phyloP scores from a whole-genome alignment of 768 basidiomycete genomes.

The Paxillus ammoniavirescens region DNA sequence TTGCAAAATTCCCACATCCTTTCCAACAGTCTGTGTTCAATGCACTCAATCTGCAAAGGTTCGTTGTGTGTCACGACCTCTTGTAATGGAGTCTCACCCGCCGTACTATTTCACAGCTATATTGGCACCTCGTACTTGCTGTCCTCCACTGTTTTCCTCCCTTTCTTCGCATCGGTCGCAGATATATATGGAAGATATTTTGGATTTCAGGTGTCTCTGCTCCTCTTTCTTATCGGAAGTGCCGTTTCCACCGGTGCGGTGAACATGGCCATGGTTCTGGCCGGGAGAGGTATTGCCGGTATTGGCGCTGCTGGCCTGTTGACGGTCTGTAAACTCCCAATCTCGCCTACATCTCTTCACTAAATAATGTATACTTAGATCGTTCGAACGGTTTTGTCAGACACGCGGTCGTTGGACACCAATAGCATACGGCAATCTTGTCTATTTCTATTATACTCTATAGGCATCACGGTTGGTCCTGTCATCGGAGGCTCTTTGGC shows the following conservation, averaged over 20 bases:
- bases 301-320: conserved; percentile 37
- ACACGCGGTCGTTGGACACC: conserved; percentile 39
- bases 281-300: conserved; percentile 40
- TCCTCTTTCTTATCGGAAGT: conserved; percentile 40
- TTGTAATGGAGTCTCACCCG: no score
- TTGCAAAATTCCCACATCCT: no score
- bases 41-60: conserved; percentile 1
- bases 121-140: conserved; percentile 44
- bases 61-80: not conserved
- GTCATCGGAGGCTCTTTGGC: conserved; percentile 41
- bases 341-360: no score
- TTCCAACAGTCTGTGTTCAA: conserved; percentile 1
- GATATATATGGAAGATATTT: conserved; percentile 42
- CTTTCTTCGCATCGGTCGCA: conserved; percentile 39
- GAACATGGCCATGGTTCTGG: conserved; percentile 39
- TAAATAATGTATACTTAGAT: conserved; percentile 20
- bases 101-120: conserved; percentile 24
- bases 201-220: conserved; percentile 34
- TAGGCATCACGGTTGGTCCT: conserved; percentile 45
- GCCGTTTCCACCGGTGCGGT: conserved; percentile 40
- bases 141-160: conserved; percentile 44
- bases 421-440: conserved; percentile 43
- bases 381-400: conserved; percentile 43
- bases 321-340: conserved; percentile 6
- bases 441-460: conserved; percentile 41